A percentile compares a stretch with the other conserved stretches of the same genome.
These are phyloP conservation scores for Arthrobotrys sinensis DNA, from an alignment of 2,329 filamentous ascomycete species.

Conservation along the genomic window DNA sequence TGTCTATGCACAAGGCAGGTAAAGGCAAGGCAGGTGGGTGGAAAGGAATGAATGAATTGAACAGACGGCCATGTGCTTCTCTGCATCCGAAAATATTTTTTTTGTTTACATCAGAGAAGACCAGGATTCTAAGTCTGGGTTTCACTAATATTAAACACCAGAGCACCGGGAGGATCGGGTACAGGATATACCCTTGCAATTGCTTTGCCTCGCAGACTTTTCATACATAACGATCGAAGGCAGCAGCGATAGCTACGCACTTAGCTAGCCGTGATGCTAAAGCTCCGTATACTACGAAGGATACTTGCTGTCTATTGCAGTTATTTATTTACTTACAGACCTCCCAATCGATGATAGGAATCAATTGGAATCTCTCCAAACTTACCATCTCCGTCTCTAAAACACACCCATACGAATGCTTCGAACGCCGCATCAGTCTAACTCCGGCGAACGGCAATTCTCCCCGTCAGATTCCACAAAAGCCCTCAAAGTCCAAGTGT, in stretches of 20 bases:
- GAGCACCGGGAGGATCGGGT: slow-evolving; percentile 43
- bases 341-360: background rate
- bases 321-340: slow-evolving; percentile 13
- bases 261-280: slow-evolving; percentile 13
- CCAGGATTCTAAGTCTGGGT: slow-evolving; percentile 40
- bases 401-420: background rate
- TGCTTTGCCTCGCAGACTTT: slow-evolving; percentile 41
- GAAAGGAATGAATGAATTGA: slow-evolving; percentile 43
- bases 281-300: slow-evolving; percentile 2
- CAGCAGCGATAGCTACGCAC: slow-evolving; percentile 33
- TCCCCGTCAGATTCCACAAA: slow-evolving; percentile 31
- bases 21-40: slow-evolving; percentile 38
- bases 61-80: slow-evolving; percentile 36
- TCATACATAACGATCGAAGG: slow-evolving; percentile 31
- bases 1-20: slow-evolving; percentile 42
- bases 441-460: slow-evolving; percentile 28
- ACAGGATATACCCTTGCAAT: slow-evolving; percentile 42
- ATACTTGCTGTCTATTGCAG: background rate
- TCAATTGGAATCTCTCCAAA: background rate
- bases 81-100: slow-evolving; percentile 35
- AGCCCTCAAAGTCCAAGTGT: slow-evolving; percentile 25
- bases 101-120: slow-evolving; percentile 54
- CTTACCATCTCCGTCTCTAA: slow-evolving; percentile 11
- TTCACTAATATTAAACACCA: slow-evolving; percentile 59
- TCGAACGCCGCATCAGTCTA: slow-evolving; percentile 11